Evolutionary conservation across 495 filamentous ascomycete genomes (phyloP).

Genomic region (Podospora comata): DNA sequence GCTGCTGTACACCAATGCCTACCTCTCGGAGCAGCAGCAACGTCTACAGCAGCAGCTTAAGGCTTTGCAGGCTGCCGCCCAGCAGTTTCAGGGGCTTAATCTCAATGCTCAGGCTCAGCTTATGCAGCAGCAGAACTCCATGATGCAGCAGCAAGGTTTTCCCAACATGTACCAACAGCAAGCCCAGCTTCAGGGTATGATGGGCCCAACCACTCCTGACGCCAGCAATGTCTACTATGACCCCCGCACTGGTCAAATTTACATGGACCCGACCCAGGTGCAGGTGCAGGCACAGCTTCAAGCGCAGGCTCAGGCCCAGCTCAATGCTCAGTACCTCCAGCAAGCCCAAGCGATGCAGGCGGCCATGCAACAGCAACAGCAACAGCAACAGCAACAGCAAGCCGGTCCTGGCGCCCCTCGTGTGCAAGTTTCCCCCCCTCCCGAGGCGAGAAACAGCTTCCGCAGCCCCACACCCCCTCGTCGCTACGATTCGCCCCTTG

Average conservation of each 20-base stretch:
- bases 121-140: conserved; percentile 34
- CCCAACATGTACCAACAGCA: conserved; percentile 49
- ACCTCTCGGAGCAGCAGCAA: conserved; percentile 84
- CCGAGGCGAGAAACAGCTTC: conserved; percentile 49
- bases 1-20: conserved; percentile 78
- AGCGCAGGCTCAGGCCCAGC: conserved; percentile 38
- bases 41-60: conserved; percentile 63
- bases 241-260: conserved; percentile 73
- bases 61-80: conserved; percentile 56
- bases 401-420: conserved; percentile 48
- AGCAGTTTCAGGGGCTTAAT: conserved; percentile 77
- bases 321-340: conserved; percentile 15
- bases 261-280: conserved; percentile 47
- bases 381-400: conserved; percentile 25
- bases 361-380: conserved; percentile 32
- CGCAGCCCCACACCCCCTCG: conserved; percentile 70
- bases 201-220: conserved; percentile 41
- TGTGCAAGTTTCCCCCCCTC: conserved; percentile 78
- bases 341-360: conserved; percentile 44
- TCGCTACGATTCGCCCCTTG: conserved; percentile 49
- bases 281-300: conserved; percentile 46
- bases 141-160: conserved; percentile 33
- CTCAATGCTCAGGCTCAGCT: conserved; percentile 49
- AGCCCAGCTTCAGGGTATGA: conserved; percentile 52
- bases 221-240: conserved; percentile 72